Conservation (phyloP, 441 rosid species). For the Corymbia citriodora region DNA sequence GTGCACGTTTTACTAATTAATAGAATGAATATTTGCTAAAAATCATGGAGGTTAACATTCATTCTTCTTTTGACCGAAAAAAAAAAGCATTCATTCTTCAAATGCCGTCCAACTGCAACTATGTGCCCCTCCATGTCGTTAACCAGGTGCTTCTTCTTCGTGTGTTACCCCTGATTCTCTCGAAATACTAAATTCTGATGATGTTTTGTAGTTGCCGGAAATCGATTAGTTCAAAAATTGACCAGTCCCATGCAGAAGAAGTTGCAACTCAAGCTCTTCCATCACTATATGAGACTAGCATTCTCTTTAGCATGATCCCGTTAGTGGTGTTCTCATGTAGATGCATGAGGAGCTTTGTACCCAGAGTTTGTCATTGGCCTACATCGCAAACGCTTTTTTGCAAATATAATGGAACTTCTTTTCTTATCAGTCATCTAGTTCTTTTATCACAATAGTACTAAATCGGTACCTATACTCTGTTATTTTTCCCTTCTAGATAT, state of each 20-base stretch:
- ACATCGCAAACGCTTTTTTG: too few species aligned
- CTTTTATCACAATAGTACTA: not conserved
- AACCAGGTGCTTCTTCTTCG: too few species aligned
- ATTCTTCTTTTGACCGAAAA: too few species aligned
- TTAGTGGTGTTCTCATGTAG: not conserved
- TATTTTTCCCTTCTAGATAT: too few species aligned
- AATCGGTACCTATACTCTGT: not conserved
- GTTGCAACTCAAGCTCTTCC: not conserved
- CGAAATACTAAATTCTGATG: not conserved
- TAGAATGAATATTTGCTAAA: too few species aligned
- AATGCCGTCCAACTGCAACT: too few species aligned
- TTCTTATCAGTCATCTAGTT: not conserved
- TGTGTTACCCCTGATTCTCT: too few species aligned
- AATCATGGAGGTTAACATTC: too few species aligned
- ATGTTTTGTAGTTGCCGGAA: not conserved
- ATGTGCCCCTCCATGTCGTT: not conserved
- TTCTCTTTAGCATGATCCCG: not conserved
- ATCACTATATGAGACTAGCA: not conserved
- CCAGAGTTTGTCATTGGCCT: not conserved
- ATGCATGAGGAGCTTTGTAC: not conserved
- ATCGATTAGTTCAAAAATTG: not conserved
- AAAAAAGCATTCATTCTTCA: too few species aligned
- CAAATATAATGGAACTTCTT: not conserved
- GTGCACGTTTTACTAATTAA: too few species aligned
- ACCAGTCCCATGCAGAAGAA: not conserved